Evolutionary conservation across 2,329 filamentous ascomycete genomes (phyloP).

Genomic region (Sporothrix curviconia): DNA sequence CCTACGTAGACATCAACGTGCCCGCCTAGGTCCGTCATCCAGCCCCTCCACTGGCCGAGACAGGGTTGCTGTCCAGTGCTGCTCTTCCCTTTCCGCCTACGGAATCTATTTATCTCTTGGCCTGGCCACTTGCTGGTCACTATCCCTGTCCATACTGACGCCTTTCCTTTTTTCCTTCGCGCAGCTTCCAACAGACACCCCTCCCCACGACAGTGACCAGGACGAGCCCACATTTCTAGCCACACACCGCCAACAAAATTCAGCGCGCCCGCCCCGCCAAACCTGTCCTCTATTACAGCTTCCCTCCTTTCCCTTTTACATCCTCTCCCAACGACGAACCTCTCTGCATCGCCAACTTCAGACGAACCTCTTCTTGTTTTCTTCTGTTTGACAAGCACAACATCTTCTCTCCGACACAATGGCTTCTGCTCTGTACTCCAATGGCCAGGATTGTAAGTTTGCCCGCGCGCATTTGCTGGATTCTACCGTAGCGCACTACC

Average conservation of each 20-base stretch:
- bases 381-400: not conserved
- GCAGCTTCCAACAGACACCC: not conserved
- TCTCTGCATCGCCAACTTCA: slow-evolving; percentile 9
- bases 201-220: not conserved
- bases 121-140: not conserved
- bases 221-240: slow-evolving; percentile 11
- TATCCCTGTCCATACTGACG: not conserved
- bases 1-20: not conserved
- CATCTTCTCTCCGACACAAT: slow-evolving; percentile 3
- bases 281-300: slow-evolving; percentile 10
- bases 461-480: not conserved
- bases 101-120: not conserved
- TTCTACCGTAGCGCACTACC: not conserved
- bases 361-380: slow-evolving; percentile 4
- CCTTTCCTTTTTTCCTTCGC: not conserved
- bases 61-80: slow-evolving; percentile 4
- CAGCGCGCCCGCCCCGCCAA: slow-evolving; percentile 12
- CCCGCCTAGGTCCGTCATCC: slow-evolving; percentile 1
- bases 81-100: not conserved
- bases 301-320: slow-evolving; percentile 3
- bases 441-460: slow-evolving; percentile 13
- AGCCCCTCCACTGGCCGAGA: not conserved
- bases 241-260: slow-evolving; percentile 13
- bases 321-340: not conserved
- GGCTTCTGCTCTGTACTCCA: slow-evolving; percentile 13